Percentiles rank a stretch among this genome's conserved stretches.
These are phyloP conservation scores for Phaeosphaeriaceae sp. DNA, from an alignment of 2,329 filamentous ascomycete species.

Conservation along the genomic window DNA sequence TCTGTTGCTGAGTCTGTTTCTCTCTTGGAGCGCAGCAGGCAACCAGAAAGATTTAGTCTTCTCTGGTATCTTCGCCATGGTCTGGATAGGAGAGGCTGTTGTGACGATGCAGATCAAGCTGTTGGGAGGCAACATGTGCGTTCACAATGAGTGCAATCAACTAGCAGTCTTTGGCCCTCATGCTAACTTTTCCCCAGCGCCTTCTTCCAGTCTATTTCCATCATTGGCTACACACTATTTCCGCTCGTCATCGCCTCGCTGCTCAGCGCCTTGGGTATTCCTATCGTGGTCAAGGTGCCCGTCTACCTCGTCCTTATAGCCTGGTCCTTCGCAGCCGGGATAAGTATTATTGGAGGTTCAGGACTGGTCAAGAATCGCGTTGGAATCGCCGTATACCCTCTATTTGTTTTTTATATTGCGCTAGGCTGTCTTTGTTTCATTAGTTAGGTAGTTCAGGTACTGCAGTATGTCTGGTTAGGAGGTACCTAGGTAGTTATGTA, in stretches of 20 bases:
- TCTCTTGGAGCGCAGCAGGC: constrained; percentile 79
- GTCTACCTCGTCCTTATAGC: constrained; percentile 86
- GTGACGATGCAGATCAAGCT: constrained; percentile 99
- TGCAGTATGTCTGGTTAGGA: too few species aligned
- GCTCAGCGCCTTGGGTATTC: constrained; percentile 81
- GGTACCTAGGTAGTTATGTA: too few species aligned
- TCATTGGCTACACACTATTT: constrained; percentile 98
- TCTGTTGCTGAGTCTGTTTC: constrained; percentile 81
- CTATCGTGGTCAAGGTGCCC: constrained; percentile 82
- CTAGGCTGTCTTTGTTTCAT: constrained; percentile 97
- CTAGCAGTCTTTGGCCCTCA: not conserved
- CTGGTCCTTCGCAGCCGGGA: constrained; percentile 93
- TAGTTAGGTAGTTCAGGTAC: constrained; percentile 62
- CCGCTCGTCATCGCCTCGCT: constrained; percentile 92
- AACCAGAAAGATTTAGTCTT: constrained; percentile 90
- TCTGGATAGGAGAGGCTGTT: constrained; percentile 95
- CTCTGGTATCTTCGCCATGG: constrained; percentile 92
- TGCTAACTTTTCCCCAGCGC: constrained; percentile 67
- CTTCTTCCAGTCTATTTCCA: constrained; percentile 96
- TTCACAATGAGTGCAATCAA: constrained; percentile 24
- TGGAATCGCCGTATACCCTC: constrained; percentile 89
- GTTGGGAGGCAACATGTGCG: constrained; percentile 94
- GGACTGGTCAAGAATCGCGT: constrained; percentile 96
- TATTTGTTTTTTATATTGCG: constrained; percentile 93
- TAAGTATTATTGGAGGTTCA: constrained; percentile 94